phyloP scores from a whole-genome alignment of 2,329 filamentous ascomycete species.

The Acephala macrosclerotiorum region DNA sequence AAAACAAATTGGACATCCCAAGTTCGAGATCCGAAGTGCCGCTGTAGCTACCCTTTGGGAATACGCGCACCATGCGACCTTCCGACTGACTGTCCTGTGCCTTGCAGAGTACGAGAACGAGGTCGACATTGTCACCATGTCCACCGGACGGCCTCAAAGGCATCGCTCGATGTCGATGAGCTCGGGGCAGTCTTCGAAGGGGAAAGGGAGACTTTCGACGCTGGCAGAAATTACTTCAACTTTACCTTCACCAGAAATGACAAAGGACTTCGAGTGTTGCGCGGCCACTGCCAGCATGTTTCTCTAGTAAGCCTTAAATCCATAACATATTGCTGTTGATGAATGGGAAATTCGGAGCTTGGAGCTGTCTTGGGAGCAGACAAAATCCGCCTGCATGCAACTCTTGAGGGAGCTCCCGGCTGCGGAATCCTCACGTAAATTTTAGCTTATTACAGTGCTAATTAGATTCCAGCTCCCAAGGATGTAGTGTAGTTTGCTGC shows the following conservation, averaged over 20 bases:
- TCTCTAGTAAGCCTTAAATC: slow-evolving; percentile 71
- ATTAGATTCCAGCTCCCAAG: slow-evolving; percentile 62
- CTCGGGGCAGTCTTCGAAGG: slow-evolving; percentile 58
- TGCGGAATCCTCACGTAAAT: no score
- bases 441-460: no score
- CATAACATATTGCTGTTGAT: no score
- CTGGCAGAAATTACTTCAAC: slow-evolving; percentile 56
- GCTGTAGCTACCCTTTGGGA: slow-evolving; percentile 35
- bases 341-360: no score
- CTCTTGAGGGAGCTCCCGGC: no score
- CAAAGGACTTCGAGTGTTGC: slow-evolving; percentile 79
- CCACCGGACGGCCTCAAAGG: slow-evolving; percentile 60
- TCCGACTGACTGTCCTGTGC: slow-evolving; percentile 42
- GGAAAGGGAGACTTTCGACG: slow-evolving; percentile 54
- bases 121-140: slow-evolving; percentile 58
- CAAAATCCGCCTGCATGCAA: no score
- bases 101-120: slow-evolving; percentile 39
- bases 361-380: no score
- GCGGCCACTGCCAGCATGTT: slow-evolving; percentile 92
- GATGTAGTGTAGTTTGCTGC: slow-evolving; percentile 81
- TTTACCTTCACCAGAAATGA: slow-evolving; percentile 56
- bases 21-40: slow-evolving; percentile 28
- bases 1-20: slow-evolving; percentile 32
- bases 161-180: slow-evolving; percentile 66
- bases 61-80: slow-evolving; percentile 36